Evolutionary conservation across 306 rosid genomes (phyloP).

Genomic region (Cicer pinnatifidum): DNA sequence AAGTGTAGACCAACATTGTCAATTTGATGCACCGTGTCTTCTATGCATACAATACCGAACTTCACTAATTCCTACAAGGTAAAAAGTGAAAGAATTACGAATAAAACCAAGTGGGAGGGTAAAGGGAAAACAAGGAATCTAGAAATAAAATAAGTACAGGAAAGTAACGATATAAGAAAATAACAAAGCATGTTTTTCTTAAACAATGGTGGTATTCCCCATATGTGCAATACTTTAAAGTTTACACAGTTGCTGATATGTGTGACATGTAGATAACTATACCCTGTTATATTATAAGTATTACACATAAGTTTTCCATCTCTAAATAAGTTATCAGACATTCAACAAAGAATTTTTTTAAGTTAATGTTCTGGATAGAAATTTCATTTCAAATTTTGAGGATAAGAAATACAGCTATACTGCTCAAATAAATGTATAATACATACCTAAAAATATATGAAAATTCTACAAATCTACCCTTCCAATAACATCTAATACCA

Average conservation of each 20-base stretch:
- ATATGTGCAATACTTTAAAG: no score
- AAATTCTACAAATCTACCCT: constrained; percentile 7
- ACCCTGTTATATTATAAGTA: no score
- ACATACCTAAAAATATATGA: background rate
- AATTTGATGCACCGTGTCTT: constrained; percentile 84
- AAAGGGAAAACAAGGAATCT: background rate
- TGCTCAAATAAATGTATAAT: no score
- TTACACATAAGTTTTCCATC: no score
- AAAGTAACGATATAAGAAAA: background rate
- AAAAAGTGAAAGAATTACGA: constrained; percentile 18
- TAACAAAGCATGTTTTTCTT: background rate
- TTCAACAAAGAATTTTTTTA: background rate
- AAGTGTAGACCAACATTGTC: constrained; percentile 76
- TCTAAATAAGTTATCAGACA: no score
- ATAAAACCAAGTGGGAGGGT: background rate
- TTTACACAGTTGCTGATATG: no score
- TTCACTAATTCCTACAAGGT: constrained; percentile 68
- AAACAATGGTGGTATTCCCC: no score
- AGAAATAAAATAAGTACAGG: background rate
- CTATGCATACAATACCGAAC: constrained; percentile 72
- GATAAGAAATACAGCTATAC: no score
- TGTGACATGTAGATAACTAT: no score
- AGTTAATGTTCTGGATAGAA: no score
- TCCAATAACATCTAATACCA: background rate
- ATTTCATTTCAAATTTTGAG: no score